Conservation (phyloP, 805 yeast genomes). For the Candida broadrunensis region DNA sequence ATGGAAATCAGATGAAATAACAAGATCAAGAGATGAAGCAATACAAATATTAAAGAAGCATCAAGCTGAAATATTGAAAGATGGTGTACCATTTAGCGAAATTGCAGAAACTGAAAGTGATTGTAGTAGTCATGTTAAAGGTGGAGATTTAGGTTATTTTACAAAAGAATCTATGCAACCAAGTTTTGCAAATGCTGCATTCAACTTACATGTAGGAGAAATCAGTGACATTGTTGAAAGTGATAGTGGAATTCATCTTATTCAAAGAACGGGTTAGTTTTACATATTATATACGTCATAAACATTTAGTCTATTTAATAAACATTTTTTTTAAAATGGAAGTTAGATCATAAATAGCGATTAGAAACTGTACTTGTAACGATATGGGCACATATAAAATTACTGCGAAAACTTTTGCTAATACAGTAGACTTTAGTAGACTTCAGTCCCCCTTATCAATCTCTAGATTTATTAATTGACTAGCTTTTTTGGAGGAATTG, state of each 20-base stretch:
- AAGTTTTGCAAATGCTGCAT: constrained; percentile 84
- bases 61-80: constrained; percentile 57
- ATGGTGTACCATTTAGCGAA: constrained; percentile 63
- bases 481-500: no score
- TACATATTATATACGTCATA: no score
- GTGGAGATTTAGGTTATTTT: constrained; percentile 91
- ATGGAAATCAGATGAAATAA: constrained; percentile 78
- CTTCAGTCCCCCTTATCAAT: no score
- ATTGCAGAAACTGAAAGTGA: constrained; percentile 84
- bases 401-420: no score
- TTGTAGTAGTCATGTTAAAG: constrained; percentile 79
- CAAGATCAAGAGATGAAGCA: constrained; percentile 83
- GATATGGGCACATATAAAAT: no score
- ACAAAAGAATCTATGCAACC: constrained; percentile 95
- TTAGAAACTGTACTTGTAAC: no score
- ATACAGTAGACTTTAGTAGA: no score
- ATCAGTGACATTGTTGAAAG: constrained; percentile 80
- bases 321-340: no score
- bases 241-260: constrained; percentile 86
- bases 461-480: no score
- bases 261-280: constrained; percentile 67
- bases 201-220: constrained; percentile 77
- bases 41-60: constrained; percentile 56
- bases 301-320: no score
- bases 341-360: no score